phyloP scores from a whole-genome alignment of 2,329 filamentous ascomycete species.

The Diplodia scrobiculata region DNA sequence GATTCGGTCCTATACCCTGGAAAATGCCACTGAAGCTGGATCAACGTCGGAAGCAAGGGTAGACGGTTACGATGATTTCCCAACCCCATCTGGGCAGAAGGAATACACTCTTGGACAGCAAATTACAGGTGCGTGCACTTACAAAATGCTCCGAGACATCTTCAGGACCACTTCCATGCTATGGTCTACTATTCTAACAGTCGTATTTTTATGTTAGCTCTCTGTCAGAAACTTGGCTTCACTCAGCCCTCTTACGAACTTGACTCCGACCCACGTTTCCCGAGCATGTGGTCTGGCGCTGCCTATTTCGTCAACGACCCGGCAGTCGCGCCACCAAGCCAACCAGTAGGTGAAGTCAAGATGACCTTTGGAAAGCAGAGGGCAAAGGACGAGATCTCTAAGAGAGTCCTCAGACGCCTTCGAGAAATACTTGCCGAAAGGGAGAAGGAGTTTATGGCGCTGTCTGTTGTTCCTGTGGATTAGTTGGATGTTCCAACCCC shows the following conservation, averaged over 20 bases:
- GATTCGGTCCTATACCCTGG: too few relatives aligned
- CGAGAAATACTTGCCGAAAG: conserved; percentile 39
- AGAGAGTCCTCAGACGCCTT: conserved; percentile 45
- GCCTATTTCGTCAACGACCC: conserved; percentile 39
- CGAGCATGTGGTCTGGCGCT: conserved; percentile 41
- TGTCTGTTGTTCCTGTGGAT: conserved; percentile 10
- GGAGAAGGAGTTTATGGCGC: conserved; percentile 31
- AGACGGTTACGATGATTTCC: too few relatives aligned
- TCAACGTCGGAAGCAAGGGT: too few relatives aligned
- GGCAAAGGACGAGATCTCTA: conserved; percentile 53
- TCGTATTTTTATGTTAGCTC: not conserved
- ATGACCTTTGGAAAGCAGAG: conserved; percentile 53
- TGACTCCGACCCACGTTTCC: conserved; percentile 13
- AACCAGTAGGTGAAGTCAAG: conserved; percentile 47
- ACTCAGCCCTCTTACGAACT: conserved; percentile 7
- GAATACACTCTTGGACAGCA: too few relatives aligned
- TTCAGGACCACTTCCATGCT: too few relatives aligned
- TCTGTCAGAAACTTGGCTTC: conserved; percentile 22
- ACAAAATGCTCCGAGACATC: too few relatives aligned
- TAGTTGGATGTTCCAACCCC: too few relatives aligned
- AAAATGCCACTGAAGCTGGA: too few relatives aligned
- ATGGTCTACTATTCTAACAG: too few relatives aligned
- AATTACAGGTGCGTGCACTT: too few relatives aligned
- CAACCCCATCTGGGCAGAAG: too few relatives aligned
- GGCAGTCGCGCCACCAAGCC: conserved; percentile 38